Percentiles rank a stretch among this genome's conserved stretches.
Evolutionary conservation across 2,329 filamentous ascomycete species (phyloP).

Genomic region (Aureobasidium sp.): DNA sequence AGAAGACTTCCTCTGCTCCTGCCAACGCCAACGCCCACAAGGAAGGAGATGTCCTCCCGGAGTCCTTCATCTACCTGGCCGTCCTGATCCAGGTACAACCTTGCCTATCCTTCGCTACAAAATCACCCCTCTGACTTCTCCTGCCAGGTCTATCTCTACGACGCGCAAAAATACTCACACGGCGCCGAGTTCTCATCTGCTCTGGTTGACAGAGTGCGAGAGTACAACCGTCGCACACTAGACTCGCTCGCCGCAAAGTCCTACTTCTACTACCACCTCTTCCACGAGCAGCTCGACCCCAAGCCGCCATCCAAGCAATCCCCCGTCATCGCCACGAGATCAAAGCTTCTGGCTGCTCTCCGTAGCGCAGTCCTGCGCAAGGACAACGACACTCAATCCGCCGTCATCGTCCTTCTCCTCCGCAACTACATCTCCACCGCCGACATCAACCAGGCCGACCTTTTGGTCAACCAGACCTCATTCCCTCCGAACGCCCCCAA

Average conservation of each 20-base stretch:
- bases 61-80: constrained; percentile 31
- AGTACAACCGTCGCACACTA: constrained; percentile 83
- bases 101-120: not conserved
- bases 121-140: not conserved
- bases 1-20: constrained; percentile 6
- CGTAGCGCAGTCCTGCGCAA: constrained; percentile 94
- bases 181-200: constrained; percentile 78
- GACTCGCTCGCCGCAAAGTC: constrained; percentile 91
- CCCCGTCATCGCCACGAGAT: constrained; percentile 76
- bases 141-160: constrained; percentile 74
- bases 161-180: constrained; percentile 69
- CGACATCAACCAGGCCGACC: constrained; percentile 92
- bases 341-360: constrained; percentile 76
- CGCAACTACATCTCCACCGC: constrained; percentile 94
- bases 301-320: constrained; percentile 83
- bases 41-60: constrained; percentile 24
- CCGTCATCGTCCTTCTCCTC: constrained; percentile 87
- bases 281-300: constrained; percentile 83
- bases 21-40: constrained; percentile 15
- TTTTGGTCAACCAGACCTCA: constrained; percentile 89
- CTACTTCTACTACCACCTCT: constrained; percentile 96
- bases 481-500: constrained; percentile 92
- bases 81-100: constrained; percentile 26
- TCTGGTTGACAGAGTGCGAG: constrained; percentile 75
- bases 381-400: constrained; percentile 93